These are phyloP conservation scores for Lolium rigidum DNA, from an alignment of 176 grass and related monocot genomes.

Conservation along the genomic window DNA sequence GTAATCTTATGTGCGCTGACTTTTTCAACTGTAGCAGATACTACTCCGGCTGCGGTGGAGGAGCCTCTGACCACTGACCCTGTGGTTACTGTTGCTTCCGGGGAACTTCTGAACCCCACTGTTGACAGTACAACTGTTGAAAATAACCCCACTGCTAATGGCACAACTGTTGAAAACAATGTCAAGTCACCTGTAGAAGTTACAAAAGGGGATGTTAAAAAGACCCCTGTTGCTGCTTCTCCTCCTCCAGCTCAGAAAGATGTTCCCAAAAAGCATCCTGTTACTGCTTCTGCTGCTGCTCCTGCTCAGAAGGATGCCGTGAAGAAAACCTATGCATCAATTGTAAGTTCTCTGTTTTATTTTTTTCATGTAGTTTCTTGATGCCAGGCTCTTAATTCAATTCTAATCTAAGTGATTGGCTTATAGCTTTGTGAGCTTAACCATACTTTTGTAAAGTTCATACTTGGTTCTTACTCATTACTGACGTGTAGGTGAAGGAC, in stretches of 20 bases:
- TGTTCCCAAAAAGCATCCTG: background rate
- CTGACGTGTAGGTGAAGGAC: conserved; percentile 55
- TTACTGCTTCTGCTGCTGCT: background rate
- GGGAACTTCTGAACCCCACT: conserved; percentile 22
- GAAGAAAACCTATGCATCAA: conserved; percentile 85
- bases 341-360: conserved; percentile 67
- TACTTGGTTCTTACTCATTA: conserved; percentile 22
- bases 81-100: background rate
- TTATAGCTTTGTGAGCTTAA: background rate
- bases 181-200: conserved; percentile 33
- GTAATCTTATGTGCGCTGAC: background rate
- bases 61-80: background rate
- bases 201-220: conserved; percentile 46
- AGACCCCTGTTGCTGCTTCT: conserved; percentile 31
- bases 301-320: conserved; percentile 47
- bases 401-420: background rate
- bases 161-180: conserved; percentile 31
- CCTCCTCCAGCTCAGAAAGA: conserved; percentile 39
- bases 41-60: conserved; percentile 23
- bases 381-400: background rate
- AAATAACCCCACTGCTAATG: background rate
- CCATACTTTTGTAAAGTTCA: background rate
- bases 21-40: conserved; percentile 41
- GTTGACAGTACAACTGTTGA: conserved; percentile 21
- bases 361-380: background rate